Base-by-base conservation (phyloP, 805 yeast genomes). In the Teunomyces kruisii region DNA sequence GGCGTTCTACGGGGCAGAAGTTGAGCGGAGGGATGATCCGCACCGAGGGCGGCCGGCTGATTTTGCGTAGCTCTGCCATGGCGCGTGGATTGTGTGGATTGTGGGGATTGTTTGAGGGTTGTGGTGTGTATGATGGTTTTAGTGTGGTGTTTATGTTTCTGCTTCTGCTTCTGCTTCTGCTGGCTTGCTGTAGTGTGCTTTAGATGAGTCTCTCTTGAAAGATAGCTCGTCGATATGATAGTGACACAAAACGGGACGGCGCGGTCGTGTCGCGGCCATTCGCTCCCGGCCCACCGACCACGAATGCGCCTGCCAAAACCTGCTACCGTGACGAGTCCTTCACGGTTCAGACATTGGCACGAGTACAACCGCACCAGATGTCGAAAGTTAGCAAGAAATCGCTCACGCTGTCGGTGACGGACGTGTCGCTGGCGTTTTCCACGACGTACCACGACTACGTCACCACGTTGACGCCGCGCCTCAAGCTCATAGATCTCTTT, bases 1-100 rank as follows among this genome's bases (percentile, higher is more conserved):
- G 82, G 40, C 84, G 76, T 59, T 94, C 98, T 10, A 94, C 98
- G 0, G 98, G 97, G 52, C 97, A 86, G 63, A 92, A 92, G 66
- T 94, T 94, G 52, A 91, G 68, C 0, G 99, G 99, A 2, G 99
- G 99, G 3, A 94, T 91, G 17, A 88, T 83, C 37, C 89, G 68
- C 51, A 79, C 67, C 32, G 73, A 61, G 6, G 94, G 92, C 0
- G 88, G 81, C 27, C 70, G 68, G 5, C 62, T 56, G 24, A 70
- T 58, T 43, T 54, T 61, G 15, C 51, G 30, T 9, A 10, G 24
- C 24, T 28, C 40, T n/a, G 27, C 14, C 30, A 26, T 26, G 27
- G 14, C n/a, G n/a, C n/a, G n/a, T n/a, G 22, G n/a, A 12, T 6
- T 8, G 38, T 16, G n/a, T 17, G 8, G 7, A 16, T 22, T 12